Base-by-base conservation (phyloP, 129 eudicot genomes). In the Ambrosia artemisiifolia region DNA sequence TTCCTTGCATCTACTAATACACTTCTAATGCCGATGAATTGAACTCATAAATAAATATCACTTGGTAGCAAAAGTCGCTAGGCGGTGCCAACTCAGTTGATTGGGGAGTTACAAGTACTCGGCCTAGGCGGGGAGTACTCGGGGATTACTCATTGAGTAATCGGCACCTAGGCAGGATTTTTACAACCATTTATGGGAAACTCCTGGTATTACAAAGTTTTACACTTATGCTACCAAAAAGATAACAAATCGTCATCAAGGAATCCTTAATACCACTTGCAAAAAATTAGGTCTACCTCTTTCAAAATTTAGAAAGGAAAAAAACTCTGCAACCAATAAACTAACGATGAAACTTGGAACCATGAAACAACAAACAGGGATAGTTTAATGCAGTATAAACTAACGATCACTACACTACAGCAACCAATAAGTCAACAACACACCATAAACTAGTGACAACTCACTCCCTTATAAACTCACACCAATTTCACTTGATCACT, bases 281-380 rank as follows among this genome's bases (percentile, higher is more conserved):
- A 66, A 19, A 70, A 18, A 2, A 35, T 9, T n/a, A 53, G 10
- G 36, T 43, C 19, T 17, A 18, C 19, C 51, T 16, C 16, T 34
- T 34, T 36, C 6, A 48, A 4, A 33, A 34, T 5, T 49, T 50
- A 9, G 46, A 6, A 24, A 14, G 11, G 36, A 6, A 24, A 14
- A 10, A 50, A 48, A 48, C 10, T 34, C n/a, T 74, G 61, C 46
- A 49, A 32, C 61, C 49, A 47, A 63, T 11, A 57, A 75, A 33
- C 68, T 44, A 60, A 4, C 43, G 0, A 44, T 9, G 10, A 16
- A 33, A 57, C 36, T 47, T 76, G 67, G 60, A 4, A 13, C 46
- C 64, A 65, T 14, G 33, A 40, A 49, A 65, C 48, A 65, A 42
- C 32, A 71, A 11, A 71, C 51, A 28, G 47, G 11, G 11, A 8